Evolutionary conservation across 148 eudicot genomes (phyloP).

Genomic region (Oxyria digyna): DNA sequence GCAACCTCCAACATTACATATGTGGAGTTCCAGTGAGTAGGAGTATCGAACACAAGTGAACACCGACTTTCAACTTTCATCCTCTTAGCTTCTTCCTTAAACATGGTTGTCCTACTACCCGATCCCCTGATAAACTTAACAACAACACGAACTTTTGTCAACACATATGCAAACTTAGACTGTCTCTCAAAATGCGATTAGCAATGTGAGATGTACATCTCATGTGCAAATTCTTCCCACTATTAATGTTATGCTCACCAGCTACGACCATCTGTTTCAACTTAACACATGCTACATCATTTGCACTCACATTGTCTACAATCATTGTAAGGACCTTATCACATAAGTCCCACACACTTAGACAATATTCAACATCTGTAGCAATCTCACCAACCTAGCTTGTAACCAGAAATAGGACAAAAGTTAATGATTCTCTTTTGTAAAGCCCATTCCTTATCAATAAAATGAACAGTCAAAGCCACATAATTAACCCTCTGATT

Average conservation of each 20-base stretch:
- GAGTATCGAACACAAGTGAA: neutral
- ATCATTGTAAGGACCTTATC: neutral
- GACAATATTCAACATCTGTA: neutral
- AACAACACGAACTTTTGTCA: no score
- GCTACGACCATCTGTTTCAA: neutral
- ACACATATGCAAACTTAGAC: no score
- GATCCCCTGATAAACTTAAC: no score
- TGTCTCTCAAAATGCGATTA: no score
- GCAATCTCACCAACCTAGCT: neutral
- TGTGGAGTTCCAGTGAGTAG: neutral
- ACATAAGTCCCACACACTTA: no score
- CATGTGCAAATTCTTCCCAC: no score
- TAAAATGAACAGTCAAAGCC: neutral
- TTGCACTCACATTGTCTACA: neutral
- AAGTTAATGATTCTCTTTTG: neutral
- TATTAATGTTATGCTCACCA: neutral
- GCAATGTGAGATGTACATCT: no score
- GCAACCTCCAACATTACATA: neutral
- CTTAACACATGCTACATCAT: neutral
- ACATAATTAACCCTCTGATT: neutral
- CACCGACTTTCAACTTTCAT: no score
- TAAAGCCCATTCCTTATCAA: neutral
- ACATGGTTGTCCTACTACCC: no score
- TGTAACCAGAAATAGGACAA: neutral
- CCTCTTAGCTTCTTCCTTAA: no score